Evolutionary conservation across 495 filamentous ascomycete genomes (phyloP).

Genomic region (Daldinia grandis): DNA sequence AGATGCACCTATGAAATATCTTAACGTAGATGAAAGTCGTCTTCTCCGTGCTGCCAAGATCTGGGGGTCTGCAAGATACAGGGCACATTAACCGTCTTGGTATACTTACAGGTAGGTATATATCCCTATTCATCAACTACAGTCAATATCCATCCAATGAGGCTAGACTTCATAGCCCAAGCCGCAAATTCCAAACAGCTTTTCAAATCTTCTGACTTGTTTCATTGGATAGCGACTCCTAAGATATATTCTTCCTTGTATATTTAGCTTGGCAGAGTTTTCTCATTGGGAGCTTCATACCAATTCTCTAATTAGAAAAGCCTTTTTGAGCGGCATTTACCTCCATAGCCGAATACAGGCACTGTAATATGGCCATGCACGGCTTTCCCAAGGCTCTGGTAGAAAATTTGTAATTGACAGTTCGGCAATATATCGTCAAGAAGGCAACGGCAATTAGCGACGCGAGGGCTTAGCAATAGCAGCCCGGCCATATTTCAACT

Average conservation of each 20-base stretch:
- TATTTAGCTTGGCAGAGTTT: not conserved
- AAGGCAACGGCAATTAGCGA: not conserved
- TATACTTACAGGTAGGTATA: not conserved
- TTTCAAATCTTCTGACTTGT: not conserved
- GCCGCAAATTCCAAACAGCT: not conserved
- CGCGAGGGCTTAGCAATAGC: not conserved
- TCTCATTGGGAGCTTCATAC: not conserved
- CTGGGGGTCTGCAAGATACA: conserved; percentile 1
- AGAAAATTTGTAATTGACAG: not conserved
- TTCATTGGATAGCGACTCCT: not conserved
- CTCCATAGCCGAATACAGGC: not conserved
- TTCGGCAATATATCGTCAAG: not conserved
- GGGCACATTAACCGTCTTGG: conserved; percentile 5
- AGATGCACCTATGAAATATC: not conserved
- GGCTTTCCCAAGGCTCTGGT: not conserved
- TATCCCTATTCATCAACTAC: not conserved
- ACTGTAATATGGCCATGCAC: not conserved
- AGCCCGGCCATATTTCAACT: not conserved
- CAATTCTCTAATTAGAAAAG: not conserved
- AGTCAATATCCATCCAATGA: not conserved
- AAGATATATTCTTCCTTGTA: not conserved
- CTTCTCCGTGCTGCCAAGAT: conserved; percentile 8
- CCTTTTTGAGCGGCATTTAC: not conserved
- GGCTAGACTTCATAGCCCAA: not conserved
- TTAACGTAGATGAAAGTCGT: not conserved